These are phyloP conservation scores for Bathelium albidoporum DNA, from an alignment of 495 filamentous ascomycete species.

Conservation along the genomic window DNA sequence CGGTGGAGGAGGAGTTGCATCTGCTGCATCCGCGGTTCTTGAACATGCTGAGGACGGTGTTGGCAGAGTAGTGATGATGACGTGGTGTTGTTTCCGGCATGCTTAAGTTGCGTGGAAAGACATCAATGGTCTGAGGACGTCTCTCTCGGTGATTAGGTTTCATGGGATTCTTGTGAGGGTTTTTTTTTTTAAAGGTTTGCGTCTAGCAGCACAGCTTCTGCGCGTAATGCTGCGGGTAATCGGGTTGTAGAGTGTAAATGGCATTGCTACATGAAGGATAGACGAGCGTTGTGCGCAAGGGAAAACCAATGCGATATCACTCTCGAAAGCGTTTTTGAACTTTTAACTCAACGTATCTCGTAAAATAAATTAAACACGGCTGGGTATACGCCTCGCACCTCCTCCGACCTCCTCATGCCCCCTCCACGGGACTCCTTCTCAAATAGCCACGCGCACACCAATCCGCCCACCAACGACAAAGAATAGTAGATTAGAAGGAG, in stretches of 20 bases:
- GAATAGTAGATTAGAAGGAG: background rate
- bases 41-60: conserved; percentile 71
- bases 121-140: too few relatives aligned
- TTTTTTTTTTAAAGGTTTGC: too few relatives aligned
- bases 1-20: conserved; percentile 57
- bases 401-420: background rate
- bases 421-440: background rate
- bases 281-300: too few relatives aligned
- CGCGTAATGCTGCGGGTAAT: too few relatives aligned
- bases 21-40: conserved; percentile 72
- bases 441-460: background rate
- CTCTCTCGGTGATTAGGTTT: too few relatives aligned
- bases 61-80: conserved; percentile 56
- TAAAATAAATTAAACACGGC: too few relatives aligned
- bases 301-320: too few relatives aligned
- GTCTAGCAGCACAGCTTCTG: too few relatives aligned
- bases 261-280: background rate
- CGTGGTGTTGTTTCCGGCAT: background rate
- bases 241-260: background rate
- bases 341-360: background rate
- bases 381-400: too few relatives aligned
- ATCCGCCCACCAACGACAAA: background rate
- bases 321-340: too few relatives aligned
- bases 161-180: too few relatives aligned
- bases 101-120: too few relatives aligned